Percentiles rank a stretch among this genome's conserved stretches.
These are phyloP conservation scores for Meyerozyma sp. DNA, from an alignment of 1,139 yeast genomes.

Conservation along the genomic window DNA sequence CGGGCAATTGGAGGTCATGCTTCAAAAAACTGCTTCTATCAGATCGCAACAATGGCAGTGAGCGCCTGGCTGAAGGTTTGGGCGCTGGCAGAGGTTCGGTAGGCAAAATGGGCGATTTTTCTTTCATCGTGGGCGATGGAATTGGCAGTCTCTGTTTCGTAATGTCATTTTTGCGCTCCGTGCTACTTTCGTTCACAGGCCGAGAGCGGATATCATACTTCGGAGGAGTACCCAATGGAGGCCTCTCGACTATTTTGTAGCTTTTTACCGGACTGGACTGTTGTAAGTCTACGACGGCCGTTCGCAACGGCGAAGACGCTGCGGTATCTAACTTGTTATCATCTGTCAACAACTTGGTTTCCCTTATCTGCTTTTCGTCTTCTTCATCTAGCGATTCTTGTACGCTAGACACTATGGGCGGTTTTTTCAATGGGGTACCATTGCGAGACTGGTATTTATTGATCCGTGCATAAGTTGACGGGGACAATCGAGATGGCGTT, in stretches of 20 bases:
- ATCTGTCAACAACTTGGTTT: slow-evolving; percentile 16
- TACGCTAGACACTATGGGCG: slow-evolving; percentile 5
- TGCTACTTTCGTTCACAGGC: background rate
- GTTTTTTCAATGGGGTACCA: slow-evolving; percentile 14
- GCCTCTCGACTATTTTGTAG: background rate
- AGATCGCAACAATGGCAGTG: background rate
- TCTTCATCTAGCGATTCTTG: slow-evolving; percentile 2
- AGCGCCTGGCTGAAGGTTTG: background rate
- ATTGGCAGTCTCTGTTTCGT: background rate
- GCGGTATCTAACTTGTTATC: slow-evolving; percentile 13
- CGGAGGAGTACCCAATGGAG: background rate
- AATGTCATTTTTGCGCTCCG: background rate
- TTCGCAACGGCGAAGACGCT: background rate
- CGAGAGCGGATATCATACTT: background rate
- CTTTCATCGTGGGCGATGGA: background rate
- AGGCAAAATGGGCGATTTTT: background rate
- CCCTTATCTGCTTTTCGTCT: slow-evolving; percentile 15
- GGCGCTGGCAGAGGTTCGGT: background rate
- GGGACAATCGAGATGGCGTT: background rate
- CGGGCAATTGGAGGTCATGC: slow-evolving; percentile 1
- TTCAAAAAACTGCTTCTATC: background rate
- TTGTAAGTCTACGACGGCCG: background rate
- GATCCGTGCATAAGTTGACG: background rate
- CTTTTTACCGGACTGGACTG: background rate
- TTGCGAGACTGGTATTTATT: slow-evolving; percentile 10